Base-by-base conservation (phyloP, 75 land plant species). In the Pinus tabuliformis region DNA sequence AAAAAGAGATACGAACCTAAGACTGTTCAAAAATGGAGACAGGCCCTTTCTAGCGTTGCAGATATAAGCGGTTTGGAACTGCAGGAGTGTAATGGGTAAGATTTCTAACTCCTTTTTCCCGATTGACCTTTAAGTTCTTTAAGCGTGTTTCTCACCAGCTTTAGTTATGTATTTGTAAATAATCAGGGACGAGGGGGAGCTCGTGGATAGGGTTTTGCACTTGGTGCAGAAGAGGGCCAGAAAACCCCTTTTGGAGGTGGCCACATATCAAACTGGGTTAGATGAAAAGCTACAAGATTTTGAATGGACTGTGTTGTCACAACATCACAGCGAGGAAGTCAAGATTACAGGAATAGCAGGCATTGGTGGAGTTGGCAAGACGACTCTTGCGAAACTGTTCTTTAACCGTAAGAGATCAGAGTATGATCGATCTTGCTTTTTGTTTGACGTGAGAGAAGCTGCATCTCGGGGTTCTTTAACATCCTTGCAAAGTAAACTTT, bases 401-500 rank as follows among this genome's bases (percentile, higher is more conserved):
- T 65, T 33, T 20, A 65, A 37, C 18, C 33, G 70, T 1, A 28
- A 6, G 37, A 5, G 8, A 6, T 14, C 70, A 1, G 33, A 17
- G 2, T 33, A 33, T 18, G 20, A 36, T 17, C 8, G 70, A 17
- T 65, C 70, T 18, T 33, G 70, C 33, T 65, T 65, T 5, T 6
- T 65, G 16, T 65, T 65, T 37, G 42, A 65, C 33, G 70, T 65
- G 7, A 65, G 70, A 65, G 70, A 65, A 33, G 13, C 70, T 36
- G 70, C 70, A 30, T 28, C 70, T 18, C 39, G 20, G 14, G 39
- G 39, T 7, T 13, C 17, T 15, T 20, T 66, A n/a, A 20, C 6
- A 17, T 17, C 7, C 21, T 66, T 37, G 70, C n/a, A 30, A 8
- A 18, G 39, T 36, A 66, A 66, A 30, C 49, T 66, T n/a, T 45